Conservation (phyloP, 768 basidiomycete species). For the Cystobasidium tubakii region DNA sequence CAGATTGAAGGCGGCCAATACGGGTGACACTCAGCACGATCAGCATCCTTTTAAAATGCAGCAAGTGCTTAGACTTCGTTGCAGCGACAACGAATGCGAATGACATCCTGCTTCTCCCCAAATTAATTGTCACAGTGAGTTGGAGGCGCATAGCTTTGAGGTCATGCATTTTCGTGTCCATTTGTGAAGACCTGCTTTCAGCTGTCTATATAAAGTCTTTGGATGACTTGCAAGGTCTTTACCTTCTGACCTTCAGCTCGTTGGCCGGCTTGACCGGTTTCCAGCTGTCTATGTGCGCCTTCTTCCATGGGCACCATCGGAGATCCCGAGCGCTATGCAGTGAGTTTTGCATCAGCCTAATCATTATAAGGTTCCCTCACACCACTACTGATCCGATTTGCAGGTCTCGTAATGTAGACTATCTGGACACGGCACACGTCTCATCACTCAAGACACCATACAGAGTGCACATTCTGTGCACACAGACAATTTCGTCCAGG, state of each 20-base stretch:
- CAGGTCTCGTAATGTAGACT: slow-evolving; percentile 70
- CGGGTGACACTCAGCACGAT: slow-evolving; percentile 4
- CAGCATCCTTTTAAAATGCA: too few species aligned
- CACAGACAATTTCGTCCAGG: slow-evolving; percentile 50
- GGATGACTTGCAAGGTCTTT: slow-evolving; percentile 53
- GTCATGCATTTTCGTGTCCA: not conserved
- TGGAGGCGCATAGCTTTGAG: not conserved
- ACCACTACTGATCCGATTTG: not conserved
- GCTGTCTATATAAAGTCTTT: slow-evolving; percentile 48
- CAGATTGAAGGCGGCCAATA: slow-evolving; percentile 39
- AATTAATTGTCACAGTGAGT: slow-evolving; percentile 39
- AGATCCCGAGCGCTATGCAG: slow-evolving; percentile 59
- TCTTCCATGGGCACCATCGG: slow-evolving; percentile 50
- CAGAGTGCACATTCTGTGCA: slow-evolving; percentile 45
- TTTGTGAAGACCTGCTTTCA: not conserved
- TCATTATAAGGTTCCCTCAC: not conserved
- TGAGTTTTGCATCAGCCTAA: not conserved
- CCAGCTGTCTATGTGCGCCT: slow-evolving; percentile 39
- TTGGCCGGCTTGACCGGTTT: not conserved
- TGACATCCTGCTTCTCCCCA: slow-evolving; percentile 36
- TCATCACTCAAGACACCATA: slow-evolving; percentile 44
- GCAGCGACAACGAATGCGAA: slow-evolving; percentile 40
- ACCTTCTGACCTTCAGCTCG: not conserved
- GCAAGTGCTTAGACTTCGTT: not conserved
- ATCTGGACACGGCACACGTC: slow-evolving; percentile 46